Evolutionary conservation across 352 stramenopile species (phyloP).

Genomic region (Phytophthora colocasiae): DNA sequence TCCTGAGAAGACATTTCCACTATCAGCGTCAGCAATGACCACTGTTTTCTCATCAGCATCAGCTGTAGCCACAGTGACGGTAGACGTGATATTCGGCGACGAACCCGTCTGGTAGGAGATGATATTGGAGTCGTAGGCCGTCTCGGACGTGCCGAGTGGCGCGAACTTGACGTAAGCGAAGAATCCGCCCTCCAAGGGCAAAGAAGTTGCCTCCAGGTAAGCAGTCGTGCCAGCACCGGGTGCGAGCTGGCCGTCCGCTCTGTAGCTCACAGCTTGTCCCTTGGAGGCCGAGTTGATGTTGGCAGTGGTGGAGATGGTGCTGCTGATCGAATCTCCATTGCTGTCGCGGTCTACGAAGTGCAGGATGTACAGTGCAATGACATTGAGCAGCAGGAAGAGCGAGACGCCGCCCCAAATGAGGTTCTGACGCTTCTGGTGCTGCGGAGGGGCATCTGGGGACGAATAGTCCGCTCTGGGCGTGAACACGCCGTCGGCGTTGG

Average conservation of each 20-base stretch:
- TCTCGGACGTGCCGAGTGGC: slow-evolving; percentile 54
- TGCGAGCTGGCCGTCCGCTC: slow-evolving; percentile 49
- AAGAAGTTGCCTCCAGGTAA: slow-evolving; percentile 60
- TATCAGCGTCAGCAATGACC: slow-evolving; percentile 45
- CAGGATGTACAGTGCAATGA: slow-evolving; percentile 85
- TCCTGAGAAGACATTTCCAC: slow-evolving; percentile 57
- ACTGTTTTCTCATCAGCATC: slow-evolving; percentile 57
- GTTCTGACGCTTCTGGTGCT: slow-evolving; percentile 44
- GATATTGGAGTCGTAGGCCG: slow-evolving; percentile 56
- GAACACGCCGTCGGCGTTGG: slow-evolving; percentile 52
- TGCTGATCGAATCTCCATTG: slow-evolving; percentile 39
- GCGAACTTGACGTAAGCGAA: slow-evolving; percentile 70
- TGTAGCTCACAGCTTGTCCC: slow-evolving; percentile 75
- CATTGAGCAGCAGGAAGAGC: slow-evolving; percentile 77
- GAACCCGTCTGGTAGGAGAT: slow-evolving; percentile 67
- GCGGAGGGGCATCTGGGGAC: slow-evolving; percentile 28
- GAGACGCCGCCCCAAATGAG: slow-evolving; percentile 42
- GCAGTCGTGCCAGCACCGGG: slow-evolving; percentile 74
- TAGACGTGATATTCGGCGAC: slow-evolving; percentile 44
- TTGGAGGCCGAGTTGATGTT: slow-evolving; percentile 34
- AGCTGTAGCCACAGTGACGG: slow-evolving; percentile 61
- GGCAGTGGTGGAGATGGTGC: slow-evolving; percentile 44
- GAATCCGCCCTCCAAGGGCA: slow-evolving; percentile 55
- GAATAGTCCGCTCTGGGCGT: slow-evolving; percentile 54
- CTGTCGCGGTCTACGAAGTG: slow-evolving; percentile 76